These are phyloP conservation scores for Exobasidium cylindrosporum DNA, from an alignment of 1,284 basidiomycete species.

Conservation along the genomic window DNA sequence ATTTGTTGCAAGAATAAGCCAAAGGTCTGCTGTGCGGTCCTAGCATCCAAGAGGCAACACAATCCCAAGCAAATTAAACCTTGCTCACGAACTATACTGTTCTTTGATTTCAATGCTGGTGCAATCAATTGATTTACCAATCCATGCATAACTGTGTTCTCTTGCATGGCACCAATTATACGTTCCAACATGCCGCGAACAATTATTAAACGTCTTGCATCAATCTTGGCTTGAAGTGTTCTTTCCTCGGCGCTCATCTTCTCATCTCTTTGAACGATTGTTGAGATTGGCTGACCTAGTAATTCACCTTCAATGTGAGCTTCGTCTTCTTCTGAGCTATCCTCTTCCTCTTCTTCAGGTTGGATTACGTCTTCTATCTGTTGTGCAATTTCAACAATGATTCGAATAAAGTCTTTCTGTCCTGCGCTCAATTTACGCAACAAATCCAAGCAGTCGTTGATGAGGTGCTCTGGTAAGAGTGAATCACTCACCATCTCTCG, in stretches of 20 bases:
- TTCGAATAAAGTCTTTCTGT: conserved; percentile 85
- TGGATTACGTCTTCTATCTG: conserved; percentile 27
- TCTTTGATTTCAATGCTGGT: conserved; percentile 83
- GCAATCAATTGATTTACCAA: conserved; percentile 84
- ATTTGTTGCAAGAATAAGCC: conserved; percentile 85
- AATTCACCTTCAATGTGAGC: conserved; percentile 21
- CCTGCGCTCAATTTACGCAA: conserved; percentile 76
- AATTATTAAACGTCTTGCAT: conserved; percentile 58
- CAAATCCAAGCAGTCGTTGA: conserved; percentile 80
- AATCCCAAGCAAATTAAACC: conserved; percentile 81
- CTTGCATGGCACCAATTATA: conserved; percentile 69
- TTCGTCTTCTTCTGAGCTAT: conserved; percentile 30
- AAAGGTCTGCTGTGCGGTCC: conserved; percentile 86
- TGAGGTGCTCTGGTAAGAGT: conserved; percentile 71
- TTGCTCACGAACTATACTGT: conserved; percentile 76
- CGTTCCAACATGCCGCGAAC: conserved; percentile 88
- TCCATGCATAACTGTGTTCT: conserved; percentile 89
- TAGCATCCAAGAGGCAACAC: conserved; percentile 84
- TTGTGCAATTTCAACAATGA: conserved; percentile 89
- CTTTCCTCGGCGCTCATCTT: conserved; percentile 6
- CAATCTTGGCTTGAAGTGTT: conserved; percentile 31
- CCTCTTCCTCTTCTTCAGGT: conserved; percentile 55
- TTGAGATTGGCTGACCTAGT: conserved; percentile 14
- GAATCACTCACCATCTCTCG: conserved; percentile 67
- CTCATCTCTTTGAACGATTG: not conserved